A percentile compares a stretch with the other conserved stretches of the same genome.
Evolutionary conservation across 2,329 filamentous ascomycete genomes (phyloP).

Genomic region (Colletotrichum zoysiae): DNA sequence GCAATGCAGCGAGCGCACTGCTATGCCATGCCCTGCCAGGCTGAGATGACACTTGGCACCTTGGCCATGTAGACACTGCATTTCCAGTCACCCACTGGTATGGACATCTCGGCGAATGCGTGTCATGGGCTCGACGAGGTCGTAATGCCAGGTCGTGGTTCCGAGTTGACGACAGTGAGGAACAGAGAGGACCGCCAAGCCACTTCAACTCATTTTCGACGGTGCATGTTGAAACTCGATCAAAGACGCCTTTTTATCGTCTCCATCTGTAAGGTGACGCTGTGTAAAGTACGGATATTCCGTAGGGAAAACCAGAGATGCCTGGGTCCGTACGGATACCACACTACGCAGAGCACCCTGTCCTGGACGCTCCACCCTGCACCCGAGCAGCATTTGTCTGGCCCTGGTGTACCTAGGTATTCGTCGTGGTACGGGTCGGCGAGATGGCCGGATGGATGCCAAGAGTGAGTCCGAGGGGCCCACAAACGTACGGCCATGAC

Average conservation of each 20-base stretch:
- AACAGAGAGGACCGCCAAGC: background rate
- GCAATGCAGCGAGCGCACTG: background rate
- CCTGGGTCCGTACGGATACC: slow-evolving; percentile 16
- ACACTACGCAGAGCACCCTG: background rate
- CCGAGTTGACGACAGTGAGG: background rate
- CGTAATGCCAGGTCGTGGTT: slow-evolving; percentile 2
- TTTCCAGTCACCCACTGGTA: slow-evolving; percentile 6
- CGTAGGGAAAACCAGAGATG: background rate
- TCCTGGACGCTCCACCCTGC: slow-evolving; percentile 11
- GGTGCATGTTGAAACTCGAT: slow-evolving; percentile 25
- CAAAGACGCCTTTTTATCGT: slow-evolving; percentile 1
- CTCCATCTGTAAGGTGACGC: slow-evolving; percentile 21
- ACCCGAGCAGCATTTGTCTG: background rate
- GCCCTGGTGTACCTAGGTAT: background rate
- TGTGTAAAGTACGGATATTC: slow-evolving; percentile 6
- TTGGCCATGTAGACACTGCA: background rate
- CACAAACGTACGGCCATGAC: slow-evolving; percentile 3
- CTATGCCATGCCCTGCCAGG: background rate
- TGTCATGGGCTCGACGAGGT: slow-evolving; percentile 2
- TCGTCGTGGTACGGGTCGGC: slow-evolving; percentile 10
- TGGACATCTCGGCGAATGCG: background rate
- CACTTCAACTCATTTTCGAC: slow-evolving; percentile 20
- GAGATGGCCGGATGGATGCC: slow-evolving; percentile 1
- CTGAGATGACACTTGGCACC: slow-evolving; percentile 14
- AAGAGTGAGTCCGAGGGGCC: background rate